Conservation (phyloP, 1,284 basidiomycete genomes). For the Pseudozyma thailandica region DNA sequence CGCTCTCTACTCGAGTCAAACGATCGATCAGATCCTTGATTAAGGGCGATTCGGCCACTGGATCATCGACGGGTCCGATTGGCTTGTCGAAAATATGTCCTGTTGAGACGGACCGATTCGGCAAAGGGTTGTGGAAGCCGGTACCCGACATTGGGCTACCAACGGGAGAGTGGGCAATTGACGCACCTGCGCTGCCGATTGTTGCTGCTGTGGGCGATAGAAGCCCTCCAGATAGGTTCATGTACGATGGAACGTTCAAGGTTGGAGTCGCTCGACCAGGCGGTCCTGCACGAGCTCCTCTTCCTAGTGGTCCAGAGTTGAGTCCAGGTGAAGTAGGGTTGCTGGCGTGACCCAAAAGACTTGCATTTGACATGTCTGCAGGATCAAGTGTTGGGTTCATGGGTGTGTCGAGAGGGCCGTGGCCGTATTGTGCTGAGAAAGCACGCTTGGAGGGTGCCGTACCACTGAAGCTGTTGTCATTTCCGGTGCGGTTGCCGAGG, state of each 20-base stretch:
- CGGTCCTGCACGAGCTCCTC: slow-evolving; percentile 3
- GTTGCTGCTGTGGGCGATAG: slow-evolving; percentile 54
- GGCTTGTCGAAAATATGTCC: slow-evolving; percentile 31
- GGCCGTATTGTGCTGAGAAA: slow-evolving; percentile 17
- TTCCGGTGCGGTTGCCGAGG: slow-evolving; percentile 22
- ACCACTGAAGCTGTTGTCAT: slow-evolving; percentile 11
- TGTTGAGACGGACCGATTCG: slow-evolving; percentile 30
- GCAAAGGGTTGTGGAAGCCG: slow-evolving; percentile 19
- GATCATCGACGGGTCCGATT: slow-evolving; percentile 13
- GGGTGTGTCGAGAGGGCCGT: slow-evolving; percentile 11
- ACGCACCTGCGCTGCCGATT: slow-evolving; percentile 23
- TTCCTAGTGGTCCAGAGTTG: slow-evolving; percentile 10
- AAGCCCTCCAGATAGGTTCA: slow-evolving; percentile 43
- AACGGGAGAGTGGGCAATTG: slow-evolving; percentile 28
- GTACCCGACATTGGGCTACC: slow-evolving; percentile 30
- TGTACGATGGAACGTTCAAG: slow-evolving; percentile 28
- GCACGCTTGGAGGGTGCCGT: slow-evolving; percentile 13
- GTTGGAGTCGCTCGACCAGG: slow-evolving; percentile 34
- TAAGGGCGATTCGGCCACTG: slow-evolving; percentile 62
- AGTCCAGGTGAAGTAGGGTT: slow-evolving; percentile 17
- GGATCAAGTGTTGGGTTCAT: slow-evolving; percentile 6
- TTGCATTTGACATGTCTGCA: background rate
- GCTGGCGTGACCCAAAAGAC: slow-evolving; percentile 5
- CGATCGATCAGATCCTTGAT: slow-evolving; percentile 81
- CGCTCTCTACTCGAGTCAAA: slow-evolving; percentile 77